Base-by-base conservation (phyloP, 768 basidiomycete genomes). In the Hysterangium stoloniferum region DNA sequence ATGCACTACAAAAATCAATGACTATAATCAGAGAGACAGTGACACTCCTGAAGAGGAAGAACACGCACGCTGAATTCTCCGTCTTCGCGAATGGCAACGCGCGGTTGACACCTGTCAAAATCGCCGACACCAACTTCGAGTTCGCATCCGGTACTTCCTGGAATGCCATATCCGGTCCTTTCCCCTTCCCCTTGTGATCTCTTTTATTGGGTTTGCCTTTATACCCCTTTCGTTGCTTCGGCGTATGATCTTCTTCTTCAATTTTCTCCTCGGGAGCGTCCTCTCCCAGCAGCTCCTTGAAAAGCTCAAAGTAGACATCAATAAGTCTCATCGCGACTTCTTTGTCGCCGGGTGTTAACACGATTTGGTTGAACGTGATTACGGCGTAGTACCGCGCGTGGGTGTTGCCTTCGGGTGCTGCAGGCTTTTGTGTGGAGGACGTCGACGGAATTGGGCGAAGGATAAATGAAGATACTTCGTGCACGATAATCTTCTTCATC, bases 351-450 rank as follows among this genome's bases (percentile, higher is more conserved):
- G 70, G 62, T 8, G 71, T 71, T 27, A 97, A 72, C 34, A 91
- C 79, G 52, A 94, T 82, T 66, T 98, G 96, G 64, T 97, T 97
- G 57, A 97, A 82, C 0, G 96, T 96, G 61, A 96, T 91, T 4
- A 86, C 74, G 13, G 90, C 81, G 64, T 97, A 99, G 67, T 98
- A 99, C 44, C 84, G 76, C 0, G 84, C 85, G 64, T 97, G 93
- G 12, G 74, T 69, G 57, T 80, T 82, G 38, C 71, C 73, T 8
- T 65, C 61, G 22, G 35, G 49, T n/a, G 31, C 4, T 61, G 22
- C 58, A 66, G 62, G 57, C 13, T 64, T 59, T 12, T 61, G 58
- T 1, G 70, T 55, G 0, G 73, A 64, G 9, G 72, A 25, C 12
- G 31, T 57, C 1, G 74, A 61, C 1, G 68, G 58, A 4, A 69